phyloP scores from a whole-genome alignment of 2,329 filamentous ascomycete genomes.

The Sporothrix inflata region DNA sequence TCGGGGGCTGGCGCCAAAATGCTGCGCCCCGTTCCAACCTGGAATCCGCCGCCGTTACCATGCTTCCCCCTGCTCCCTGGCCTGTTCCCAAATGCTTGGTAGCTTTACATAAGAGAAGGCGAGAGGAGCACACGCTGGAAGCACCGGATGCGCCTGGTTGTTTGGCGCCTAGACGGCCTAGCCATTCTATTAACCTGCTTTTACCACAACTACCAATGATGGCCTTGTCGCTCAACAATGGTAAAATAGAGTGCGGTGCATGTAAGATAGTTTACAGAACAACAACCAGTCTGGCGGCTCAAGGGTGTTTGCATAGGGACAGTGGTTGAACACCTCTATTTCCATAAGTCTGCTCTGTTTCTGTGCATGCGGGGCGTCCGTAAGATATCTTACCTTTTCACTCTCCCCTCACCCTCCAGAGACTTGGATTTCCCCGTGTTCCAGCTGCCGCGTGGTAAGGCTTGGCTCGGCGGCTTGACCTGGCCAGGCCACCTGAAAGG shows the following conservation, averaged over 20 bases:
- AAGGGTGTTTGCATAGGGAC: background rate
- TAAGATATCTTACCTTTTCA: too few species aligned
- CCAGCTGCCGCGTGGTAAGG: background rate
- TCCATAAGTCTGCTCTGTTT: background rate
- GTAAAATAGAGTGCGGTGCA: background rate
- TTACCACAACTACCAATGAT: background rate
- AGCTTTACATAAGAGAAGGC: background rate
- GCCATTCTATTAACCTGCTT: background rate
- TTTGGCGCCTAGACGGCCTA: background rate
- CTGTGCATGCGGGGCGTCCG: background rate
- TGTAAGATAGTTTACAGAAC: background rate
- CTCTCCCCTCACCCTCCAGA: background rate
- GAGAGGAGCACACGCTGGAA: background rate
- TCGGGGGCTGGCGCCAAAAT: conserved; percentile 9
- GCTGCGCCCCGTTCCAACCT: conserved; percentile 15
- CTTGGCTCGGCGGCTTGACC: conserved; percentile 8
- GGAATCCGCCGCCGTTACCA: background rate
- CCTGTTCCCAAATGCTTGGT: background rate
- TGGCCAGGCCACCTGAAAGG: background rate
- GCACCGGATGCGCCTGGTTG: background rate
- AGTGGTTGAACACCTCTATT: too few species aligned
- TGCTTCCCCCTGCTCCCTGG: background rate
- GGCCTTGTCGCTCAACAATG: background rate
- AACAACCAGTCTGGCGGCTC: background rate
- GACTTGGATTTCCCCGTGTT: background rate